Base-by-base conservation (phyloP, 345 rosid genomes). In the Alliaria petiolata region DNA sequence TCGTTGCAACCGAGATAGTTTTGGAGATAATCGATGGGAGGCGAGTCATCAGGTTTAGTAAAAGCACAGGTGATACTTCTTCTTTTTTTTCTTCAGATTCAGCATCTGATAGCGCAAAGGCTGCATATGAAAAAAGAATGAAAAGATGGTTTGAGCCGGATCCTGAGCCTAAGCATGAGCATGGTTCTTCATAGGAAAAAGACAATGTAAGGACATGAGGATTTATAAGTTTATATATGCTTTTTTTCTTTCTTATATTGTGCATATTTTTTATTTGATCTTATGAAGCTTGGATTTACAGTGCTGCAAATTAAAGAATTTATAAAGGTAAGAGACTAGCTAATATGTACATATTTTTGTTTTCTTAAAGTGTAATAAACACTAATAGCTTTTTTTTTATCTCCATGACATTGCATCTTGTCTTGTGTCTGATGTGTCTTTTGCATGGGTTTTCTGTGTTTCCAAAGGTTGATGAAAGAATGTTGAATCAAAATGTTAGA, bases 1-100 rank as follows among this genome's bases (percentile, higher is more conserved):
- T 87, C 53, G 43, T 73, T 58, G 98, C 93, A 12, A 33, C 75
- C 3, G 93, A 92, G 85, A 84, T 34, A 7, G 19, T 22, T 34
- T 46, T n/a, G 55, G 69, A 35, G 49, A 8, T 77, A 30, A 55
- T 72, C 40, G 35, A 47, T 45, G 65, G 65, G 26, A 58, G 65
- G 9, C 74, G 38, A 45, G 30, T 17, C 63, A 54, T 54, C n/a
- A 67, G 44, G 38, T 43, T 67, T 31, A 28, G 17, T 16, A 53
- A 71, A 28, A 76, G 35, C 15, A 20, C 56, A n/a, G 55, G 12
- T 47, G 70, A 65, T 53, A 4, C 65, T 52, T 38, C 61, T 39
- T 72, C 59, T 22, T 22, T 3, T 22, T 22, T 3, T 22, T 3
- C 25, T n/a, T 34, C 54, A 63, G 2, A 55, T 63, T 33, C 68